These are phyloP conservation scores for Neoboletus brunneissimus DNA, from an alignment of 768 basidiomycete species.

Conservation along the genomic window DNA sequence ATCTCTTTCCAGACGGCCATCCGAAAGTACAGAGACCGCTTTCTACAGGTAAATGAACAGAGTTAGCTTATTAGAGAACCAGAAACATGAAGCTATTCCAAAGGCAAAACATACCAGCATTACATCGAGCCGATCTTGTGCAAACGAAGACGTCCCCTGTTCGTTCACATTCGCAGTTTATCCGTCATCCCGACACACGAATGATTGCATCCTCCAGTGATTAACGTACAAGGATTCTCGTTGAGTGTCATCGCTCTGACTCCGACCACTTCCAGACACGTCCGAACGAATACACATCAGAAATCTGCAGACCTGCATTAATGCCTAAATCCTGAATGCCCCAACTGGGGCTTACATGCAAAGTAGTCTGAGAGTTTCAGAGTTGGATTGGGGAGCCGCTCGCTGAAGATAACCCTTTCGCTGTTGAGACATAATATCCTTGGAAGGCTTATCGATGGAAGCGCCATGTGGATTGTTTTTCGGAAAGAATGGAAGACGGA, in stretches of 20 bases:
- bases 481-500: background rate
- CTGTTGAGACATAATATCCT: background rate
- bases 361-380: no score
- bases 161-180: background rate
- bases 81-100: background rate
- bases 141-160: background rate
- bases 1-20: conserved; percentile 70
- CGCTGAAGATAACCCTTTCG: background rate
- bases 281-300: no score
- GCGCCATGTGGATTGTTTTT: background rate
- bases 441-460: background rate
- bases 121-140: background rate
- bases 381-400: no score
- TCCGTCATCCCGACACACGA: no score
- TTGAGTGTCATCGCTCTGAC: background rate
- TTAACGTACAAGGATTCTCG: background rate
- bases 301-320: no score
- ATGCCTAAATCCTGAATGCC: no score
- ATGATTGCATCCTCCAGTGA: background rate
- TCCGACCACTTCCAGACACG: no score
- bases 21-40: conserved; percentile 70
- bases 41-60: conserved; percentile 36
- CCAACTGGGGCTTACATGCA: no score
- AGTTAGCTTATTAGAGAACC: background rate
- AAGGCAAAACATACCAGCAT: conserved; percentile 41